phyloP scores from a whole-genome alignment of 2,329 filamentous ascomycete species.

The Pseudogymnoascus sp. region DNA sequence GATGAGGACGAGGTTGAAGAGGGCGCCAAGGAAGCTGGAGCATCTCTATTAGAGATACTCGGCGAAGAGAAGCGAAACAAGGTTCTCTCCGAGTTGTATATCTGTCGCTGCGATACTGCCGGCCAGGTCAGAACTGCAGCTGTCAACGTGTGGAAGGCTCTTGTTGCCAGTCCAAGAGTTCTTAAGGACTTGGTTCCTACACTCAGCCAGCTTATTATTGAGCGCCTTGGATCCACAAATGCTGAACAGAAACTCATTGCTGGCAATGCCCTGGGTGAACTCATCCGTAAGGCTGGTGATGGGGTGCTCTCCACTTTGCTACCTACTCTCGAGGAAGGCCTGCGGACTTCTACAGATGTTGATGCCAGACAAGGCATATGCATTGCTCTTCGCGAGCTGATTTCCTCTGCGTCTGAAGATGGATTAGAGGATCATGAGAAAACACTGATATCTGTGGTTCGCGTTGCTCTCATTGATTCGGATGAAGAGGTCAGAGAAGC shows the following conservation, averaged over 20 bases:
- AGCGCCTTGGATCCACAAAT: conserved; percentile 86
- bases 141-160: conserved; percentile 90
- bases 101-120: conserved; percentile 95
- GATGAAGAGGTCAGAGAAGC: conserved; percentile 88
- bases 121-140: conserved; percentile 83
- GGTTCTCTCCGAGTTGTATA: conserved; percentile 92
- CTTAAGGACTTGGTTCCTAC: conserved; percentile 94
- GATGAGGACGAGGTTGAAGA: conserved; percentile 74
- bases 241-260: conserved; percentile 99
- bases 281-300: conserved; percentile 95
- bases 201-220: conserved; percentile 88
- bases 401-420: conserved; percentile 79
- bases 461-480: conserved; percentile 82
- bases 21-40: conserved; percentile 72
- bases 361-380: conserved; percentile 97
- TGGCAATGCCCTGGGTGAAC: conserved; percentile 89
- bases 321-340: conserved; percentile 84
- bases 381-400: conserved; percentile 88
- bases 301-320: conserved; percentile 80
- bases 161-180: conserved; percentile 84
- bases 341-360: conserved; percentile 79
- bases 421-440: conserved; percentile 91
- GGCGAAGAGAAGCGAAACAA: conserved; percentile 96
- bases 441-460: conserved; percentile 87
- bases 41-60: conserved; percentile 87